A percentile compares a stretch with the other conserved stretches of the same genome.
phyloP scores from a whole-genome alignment of 495 filamentous ascomycete genomes.

The Bacidia gigantensis region DNA sequence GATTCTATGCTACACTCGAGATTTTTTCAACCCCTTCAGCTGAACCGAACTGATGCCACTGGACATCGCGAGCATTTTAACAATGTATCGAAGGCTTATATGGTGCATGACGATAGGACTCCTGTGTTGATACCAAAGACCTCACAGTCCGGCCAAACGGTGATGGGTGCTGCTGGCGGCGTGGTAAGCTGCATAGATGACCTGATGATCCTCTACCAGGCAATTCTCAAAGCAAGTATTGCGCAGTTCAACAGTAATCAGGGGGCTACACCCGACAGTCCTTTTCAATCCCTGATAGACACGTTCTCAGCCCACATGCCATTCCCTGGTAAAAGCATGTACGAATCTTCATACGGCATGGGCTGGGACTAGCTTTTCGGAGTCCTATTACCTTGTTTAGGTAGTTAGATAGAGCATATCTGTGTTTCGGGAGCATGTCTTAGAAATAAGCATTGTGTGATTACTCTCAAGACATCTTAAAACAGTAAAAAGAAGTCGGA shows the following conservation, averaged over 20 bases:
- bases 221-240: not conserved
- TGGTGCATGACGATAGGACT: constrained; percentile 1
- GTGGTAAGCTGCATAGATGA: constrained; percentile 7
- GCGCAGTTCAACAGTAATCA: not conserved
- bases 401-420: too few relatives aligned
- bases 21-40: constrained; percentile 10
- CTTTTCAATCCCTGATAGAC: not conserved
- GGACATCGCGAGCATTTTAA: not conserved
- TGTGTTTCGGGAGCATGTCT: too few relatives aligned
- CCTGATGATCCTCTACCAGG: constrained; percentile 2
- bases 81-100: constrained; percentile 5
- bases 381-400: too few relatives aligned
- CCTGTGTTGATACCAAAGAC: constrained; percentile 1
- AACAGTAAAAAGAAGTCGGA: too few relatives aligned
- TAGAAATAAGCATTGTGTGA: too few relatives aligned
- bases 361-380: too few relatives aligned
- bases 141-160: not conserved
- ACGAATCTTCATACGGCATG: constrained; percentile 4
- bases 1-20: constrained; percentile 5
- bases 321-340: constrained; percentile 1
- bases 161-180: constrained; percentile 5
- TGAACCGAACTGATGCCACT: not conserved
- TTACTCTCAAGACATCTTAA: too few relatives aligned
- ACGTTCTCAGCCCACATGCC: not conserved
- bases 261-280: not conserved